phyloP scores from a whole-genome alignment of 2,329 filamentous ascomycete genomes.

The Sarocladium oryzae region DNA sequence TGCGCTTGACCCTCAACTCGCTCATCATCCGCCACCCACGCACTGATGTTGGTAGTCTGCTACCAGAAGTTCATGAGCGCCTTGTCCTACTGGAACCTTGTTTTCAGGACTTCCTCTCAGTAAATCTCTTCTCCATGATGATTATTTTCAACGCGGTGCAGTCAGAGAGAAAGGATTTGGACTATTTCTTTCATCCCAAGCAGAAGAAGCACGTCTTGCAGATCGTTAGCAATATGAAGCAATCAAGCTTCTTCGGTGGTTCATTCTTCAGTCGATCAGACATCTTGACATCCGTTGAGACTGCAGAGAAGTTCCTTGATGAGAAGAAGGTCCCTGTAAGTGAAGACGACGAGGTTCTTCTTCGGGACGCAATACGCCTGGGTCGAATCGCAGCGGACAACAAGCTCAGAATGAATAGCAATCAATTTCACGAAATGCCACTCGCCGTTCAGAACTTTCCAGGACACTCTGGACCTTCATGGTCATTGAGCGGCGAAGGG shows the following conservation, averaged over 20 bases:
- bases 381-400: slow-evolving; percentile 56
- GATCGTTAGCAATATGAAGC: slow-evolving; percentile 71
- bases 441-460: slow-evolving; percentile 66
- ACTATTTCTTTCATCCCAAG: slow-evolving; percentile 81
- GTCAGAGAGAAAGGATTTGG: slow-evolving; percentile 73
- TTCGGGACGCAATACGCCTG: slow-evolving; percentile 59
- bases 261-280: slow-evolving; percentile 64
- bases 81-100: slow-evolving; percentile 72
- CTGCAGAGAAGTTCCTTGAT: slow-evolving; percentile 59
- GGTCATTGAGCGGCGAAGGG: slow-evolving; percentile 55
- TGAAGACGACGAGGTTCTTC: slow-evolving; percentile 50
- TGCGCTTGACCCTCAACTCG: slow-evolving; percentile 65
- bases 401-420: slow-evolving; percentile 58
- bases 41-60: slow-evolving; percentile 59
- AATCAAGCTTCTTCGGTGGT: slow-evolving; percentile 80
- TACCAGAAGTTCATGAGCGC: slow-evolving; percentile 68
- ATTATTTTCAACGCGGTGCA: slow-evolving; percentile 83
- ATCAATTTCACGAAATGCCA: slow-evolving; percentile 69
- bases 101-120: slow-evolving; percentile 73
- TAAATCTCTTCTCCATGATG: slow-evolving; percentile 80
- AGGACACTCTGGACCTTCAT: slow-evolving; percentile 49
- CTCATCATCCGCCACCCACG: slow-evolving; percentile 76
- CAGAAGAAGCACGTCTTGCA: slow-evolving; percentile 61
- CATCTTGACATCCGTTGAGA: slow-evolving; percentile 57
- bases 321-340: slow-evolving; percentile 55